Base-by-base conservation (phyloP, 225 moss, liverwort and hornwort species). In the Marchantia paleacea region DNA sequence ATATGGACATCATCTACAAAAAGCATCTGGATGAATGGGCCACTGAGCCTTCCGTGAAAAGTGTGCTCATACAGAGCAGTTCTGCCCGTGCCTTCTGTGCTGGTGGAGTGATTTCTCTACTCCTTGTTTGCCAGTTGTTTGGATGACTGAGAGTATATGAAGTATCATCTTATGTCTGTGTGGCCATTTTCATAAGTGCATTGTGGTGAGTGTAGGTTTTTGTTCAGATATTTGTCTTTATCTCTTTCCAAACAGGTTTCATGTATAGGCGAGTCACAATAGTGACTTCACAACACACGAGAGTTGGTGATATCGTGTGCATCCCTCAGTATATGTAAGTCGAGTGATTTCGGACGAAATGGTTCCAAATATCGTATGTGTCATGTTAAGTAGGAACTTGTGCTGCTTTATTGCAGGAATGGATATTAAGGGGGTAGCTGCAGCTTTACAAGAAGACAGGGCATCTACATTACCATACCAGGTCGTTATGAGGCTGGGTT, bases 341-440 rank as follows among this genome's bases (percentile, higher is more conserved):
- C 22, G 81, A 69, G 69, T 69, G 28, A 2, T 58, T 64, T 19
- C 25, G 25, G 69, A 52, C 39, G 10, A 78, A 28, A 25, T 73
- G 54, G 72, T 47, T 75, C 22, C 16, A 30, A 60, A 29, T 50
- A 18, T 52, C 0, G 8, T 75, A 8, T 39, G 20, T 75, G 55
- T 57, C 71, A 31, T 78, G 72, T 83, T 81, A 66, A 83, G 83
- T 81, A 80, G 84, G 72, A 55, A 77, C 80, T 90, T 91, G 84
- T 80, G 78, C 75, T 82, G 66, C 55, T 74, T 55, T 53, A 88
- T 80, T 92, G 91, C 93, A 97, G 93, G 95, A 80, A 95, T 99
- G 97, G 97, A 99, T 91, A 91, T 99, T 71, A 99, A 99, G 84
- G 92, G 95, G 86, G 90, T 95, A 87, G 93, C 97, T 87, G 93